Conservation (phyloP, 2,329 filamentous ascomycete genomes). For the Myotisia sp. region DNA sequence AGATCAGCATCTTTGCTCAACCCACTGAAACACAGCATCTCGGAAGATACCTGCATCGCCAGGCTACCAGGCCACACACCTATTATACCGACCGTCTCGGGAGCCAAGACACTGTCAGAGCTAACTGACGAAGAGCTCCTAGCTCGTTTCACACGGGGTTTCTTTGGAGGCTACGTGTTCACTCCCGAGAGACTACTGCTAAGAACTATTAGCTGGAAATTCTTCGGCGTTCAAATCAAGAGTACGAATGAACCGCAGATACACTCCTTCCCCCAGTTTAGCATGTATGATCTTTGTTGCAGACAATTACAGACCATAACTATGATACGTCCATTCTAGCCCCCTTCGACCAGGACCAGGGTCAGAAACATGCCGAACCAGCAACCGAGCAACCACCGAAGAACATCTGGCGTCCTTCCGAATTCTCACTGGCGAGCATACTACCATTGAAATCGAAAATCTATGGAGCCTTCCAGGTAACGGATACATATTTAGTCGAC, state of each 20-base stretch:
- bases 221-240: slow-evolving; percentile 6
- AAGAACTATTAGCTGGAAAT: neutral
- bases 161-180: slow-evolving; percentile 9
- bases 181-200: slow-evolving; percentile 6
- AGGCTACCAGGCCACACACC: slow-evolving; percentile 2
- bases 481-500: slow-evolving; percentile 3
- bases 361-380: neutral
- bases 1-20: slow-evolving; percentile 5
- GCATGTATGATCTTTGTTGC: too few relatives aligned
- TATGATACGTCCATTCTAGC: too few relatives aligned
- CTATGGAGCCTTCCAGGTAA: slow-evolving; percentile 9
- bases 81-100: neutral
- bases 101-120: neutral
- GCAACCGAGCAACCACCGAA: neutral
- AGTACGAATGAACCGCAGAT: neutral
- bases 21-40: slow-evolving; percentile 5
- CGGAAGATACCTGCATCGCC: slow-evolving; percentile 7
- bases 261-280: too few relatives aligned
- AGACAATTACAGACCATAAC: too few relatives aligned
- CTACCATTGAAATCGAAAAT: slow-evolving; percentile 7
- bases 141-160: slow-evolving; percentile 9
- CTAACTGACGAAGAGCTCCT: slow-evolving; percentile 9
- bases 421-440: slow-evolving; percentile 6
- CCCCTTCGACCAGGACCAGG: too few relatives aligned
- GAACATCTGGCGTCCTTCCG: slow-evolving; percentile 3